Conservation (phyloP, 176 grass and related monocot genomes). For the Oropetium thomaeum region DNA sequence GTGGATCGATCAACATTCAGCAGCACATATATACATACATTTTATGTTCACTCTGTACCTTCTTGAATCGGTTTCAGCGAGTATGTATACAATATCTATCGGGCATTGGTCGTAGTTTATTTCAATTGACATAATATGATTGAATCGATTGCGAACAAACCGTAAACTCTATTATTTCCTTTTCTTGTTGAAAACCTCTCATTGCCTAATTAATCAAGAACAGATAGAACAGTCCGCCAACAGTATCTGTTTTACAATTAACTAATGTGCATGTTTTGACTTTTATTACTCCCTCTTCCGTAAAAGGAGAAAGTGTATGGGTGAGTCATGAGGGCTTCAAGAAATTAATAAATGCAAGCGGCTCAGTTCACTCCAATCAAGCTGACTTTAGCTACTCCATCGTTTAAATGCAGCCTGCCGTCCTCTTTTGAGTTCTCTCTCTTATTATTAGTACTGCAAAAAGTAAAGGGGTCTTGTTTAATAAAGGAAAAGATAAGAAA, state of each 20-base stretch:
- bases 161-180: too few relatives aligned
- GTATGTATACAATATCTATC: background rate
- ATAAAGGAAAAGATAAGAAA: background rate
- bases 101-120: too few relatives aligned
- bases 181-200: background rate
- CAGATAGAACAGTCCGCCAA: too few relatives aligned
- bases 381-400: conserved; percentile 47
- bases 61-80: background rate
- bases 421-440: conserved; percentile 44
- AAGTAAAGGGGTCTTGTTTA: background rate
- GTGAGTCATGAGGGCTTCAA: background rate
- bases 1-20: too few relatives aligned
- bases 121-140: background rate
- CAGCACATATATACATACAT: too few relatives aligned
- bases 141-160: background rate
- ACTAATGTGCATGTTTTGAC: background rate
- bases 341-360: conserved; percentile 37
- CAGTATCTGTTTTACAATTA: too few relatives aligned
- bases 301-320: background rate
- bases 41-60: too few relatives aligned
- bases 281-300: background rate
- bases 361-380: conserved; percentile 50
- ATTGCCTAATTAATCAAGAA: too few relatives aligned
- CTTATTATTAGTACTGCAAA: background rate
- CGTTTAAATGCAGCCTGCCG: conserved; percentile 65